Evolutionary conservation across 768 basidiomycete species (phyloP), one percentile per base, ranked within the genome.

Genomic region (Neoboletus brunneissimus): DNA sequence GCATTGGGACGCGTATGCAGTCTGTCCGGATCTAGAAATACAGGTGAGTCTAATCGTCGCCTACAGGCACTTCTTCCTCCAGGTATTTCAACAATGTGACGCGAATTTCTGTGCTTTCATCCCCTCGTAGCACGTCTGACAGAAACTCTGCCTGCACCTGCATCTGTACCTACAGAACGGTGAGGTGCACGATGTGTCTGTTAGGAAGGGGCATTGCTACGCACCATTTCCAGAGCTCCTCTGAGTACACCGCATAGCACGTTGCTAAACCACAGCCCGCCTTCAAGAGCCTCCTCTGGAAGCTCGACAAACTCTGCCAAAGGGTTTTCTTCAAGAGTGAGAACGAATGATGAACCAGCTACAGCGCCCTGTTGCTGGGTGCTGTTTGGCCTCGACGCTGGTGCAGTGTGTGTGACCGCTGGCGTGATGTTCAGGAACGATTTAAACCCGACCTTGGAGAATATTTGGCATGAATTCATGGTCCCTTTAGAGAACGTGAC

Each of bases 261-360:
- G 72, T 98, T 98, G 73, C 91, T 94, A 72, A 94, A 98, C 92
- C 94, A 97, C 35, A 99, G 74, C 1, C 94, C 95, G 18, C 93
- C 93, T 67, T 96, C 91, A 27, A 95, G 76, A 2, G 84, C 94
- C 62, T 97, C 94, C 50, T 94, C 90, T 0, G 97, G 96, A 22
- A 99, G 79, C 68, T 98, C 97, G 23, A 96, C 96, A 72, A 99
- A 98, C 66, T 99, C 97, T 9, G 94, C 86, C 56, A 99, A 71
- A 0, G 97, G 97, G 68, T 99, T 99, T 69, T 99, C 97, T 53
- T 98, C 97, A 8, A 99, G 74, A 0, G 87, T 89, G 48, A 99
- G 77, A 8, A 84, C 85, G 72, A 98, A 99, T 8, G 79, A 82
- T 7, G 87, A 77, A 29, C 83, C 84, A 23, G 69, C 57, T 2